Conservation (phyloP, 495 filamentous ascomycete species). For the Saxophila tyrrhenica region DNA sequence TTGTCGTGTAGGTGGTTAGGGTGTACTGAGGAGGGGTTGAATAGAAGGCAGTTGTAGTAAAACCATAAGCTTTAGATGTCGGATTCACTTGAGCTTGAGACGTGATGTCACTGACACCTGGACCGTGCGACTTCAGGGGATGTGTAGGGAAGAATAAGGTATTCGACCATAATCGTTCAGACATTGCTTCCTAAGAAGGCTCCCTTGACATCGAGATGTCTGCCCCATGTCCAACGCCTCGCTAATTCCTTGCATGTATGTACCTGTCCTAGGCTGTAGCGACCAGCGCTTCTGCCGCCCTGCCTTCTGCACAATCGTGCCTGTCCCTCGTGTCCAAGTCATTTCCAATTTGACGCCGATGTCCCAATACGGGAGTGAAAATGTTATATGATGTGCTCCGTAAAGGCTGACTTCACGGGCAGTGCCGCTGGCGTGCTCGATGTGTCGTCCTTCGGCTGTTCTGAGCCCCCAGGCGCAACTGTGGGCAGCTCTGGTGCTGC, state of each 20-base stretch:
- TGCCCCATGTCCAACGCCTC: not conserved
- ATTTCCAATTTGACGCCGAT: not conserved
- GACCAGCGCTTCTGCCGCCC: not conserved
- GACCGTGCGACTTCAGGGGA: not conserved
- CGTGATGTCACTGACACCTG: not conserved
- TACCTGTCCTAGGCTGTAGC: not conserved
- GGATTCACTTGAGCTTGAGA: not conserved
- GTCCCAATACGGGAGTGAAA: not conserved
- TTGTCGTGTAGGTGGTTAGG: slow-evolving; percentile 1
- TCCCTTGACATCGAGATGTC: too few relatives aligned
- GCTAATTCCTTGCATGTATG: not conserved
- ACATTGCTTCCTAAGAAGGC: not conserved
- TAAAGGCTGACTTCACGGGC: not conserved
- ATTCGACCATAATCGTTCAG: not conserved
- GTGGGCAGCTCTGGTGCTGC: not conserved
- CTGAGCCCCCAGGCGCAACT: too few relatives aligned
- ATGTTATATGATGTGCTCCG: not conserved
- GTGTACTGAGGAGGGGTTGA: not conserved
- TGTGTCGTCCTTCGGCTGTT: not conserved
- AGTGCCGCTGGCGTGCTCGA: not conserved
- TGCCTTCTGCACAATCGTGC: not conserved
- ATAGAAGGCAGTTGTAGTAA: too few relatives aligned
- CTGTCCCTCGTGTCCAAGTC: not conserved
- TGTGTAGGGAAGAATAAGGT: too few relatives aligned
- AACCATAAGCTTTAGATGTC: too few relatives aligned